Evolutionary conservation across 805 yeast genomes (phyloP), one percentile per base, ranked within the genome.

Genomic region (Torulaspora maleeae): DNA sequence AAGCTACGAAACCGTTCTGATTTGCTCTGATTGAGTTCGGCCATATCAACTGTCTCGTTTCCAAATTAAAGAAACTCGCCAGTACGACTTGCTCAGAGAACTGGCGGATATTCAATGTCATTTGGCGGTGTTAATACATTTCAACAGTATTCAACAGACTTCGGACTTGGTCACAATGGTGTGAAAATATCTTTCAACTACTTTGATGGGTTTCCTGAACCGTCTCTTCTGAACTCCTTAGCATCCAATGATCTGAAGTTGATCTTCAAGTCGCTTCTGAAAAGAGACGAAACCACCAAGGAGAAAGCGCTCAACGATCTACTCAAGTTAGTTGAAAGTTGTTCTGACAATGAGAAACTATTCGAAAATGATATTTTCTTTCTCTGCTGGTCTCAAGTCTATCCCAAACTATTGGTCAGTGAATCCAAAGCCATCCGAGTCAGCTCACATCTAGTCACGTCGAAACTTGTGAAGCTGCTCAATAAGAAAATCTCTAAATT

Each of bases 281-380:
- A 89, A 64, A 78, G 84, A 58, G 95, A 89, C 57, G 76, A 82
- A 5, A 81, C 79, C n/a, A 91, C 98, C 0, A 85, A 82, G 58
- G 95, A 87, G 54, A 86, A 83, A 59, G 88, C 93, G 1, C 68
- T 88, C 20, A 60, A 53, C 5, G 95, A 85, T 34, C 59, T 83
- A 25, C 55, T 71, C 2, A 55, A 62, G 3, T 57, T 66, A 25
- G 50, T 77, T 2, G 60, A 56, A 4, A 39, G 53, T 15, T 27
- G 38, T 11, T 49, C 38, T 4, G 55, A 11, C 47, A 60, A 51
- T 24, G 38, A 45, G 27, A 48, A 55, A 4, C 22, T 49, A 15
- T 53, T 70, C 12, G 59, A 71, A n/a, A 82, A 82, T 50, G 85
- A 81, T 43, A 55, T 77, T 20, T 74, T 76, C 15, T 63, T 75